Evolutionary conservation across 208 protist genomes (phyloP).

Genomic region (Wallacemonas sp.): DNA sequence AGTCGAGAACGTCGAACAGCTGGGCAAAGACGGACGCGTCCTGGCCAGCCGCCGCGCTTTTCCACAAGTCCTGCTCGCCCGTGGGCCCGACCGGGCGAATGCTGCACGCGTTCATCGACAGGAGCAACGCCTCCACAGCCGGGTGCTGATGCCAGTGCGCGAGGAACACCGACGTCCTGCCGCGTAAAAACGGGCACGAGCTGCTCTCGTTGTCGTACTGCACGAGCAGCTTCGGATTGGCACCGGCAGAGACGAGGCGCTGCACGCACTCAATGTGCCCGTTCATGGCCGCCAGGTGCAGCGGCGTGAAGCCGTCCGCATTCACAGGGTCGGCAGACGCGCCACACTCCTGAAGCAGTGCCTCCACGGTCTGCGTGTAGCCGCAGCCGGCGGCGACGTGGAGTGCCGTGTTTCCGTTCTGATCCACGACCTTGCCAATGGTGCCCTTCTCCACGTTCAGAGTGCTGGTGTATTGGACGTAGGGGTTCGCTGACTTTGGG

Average conservation of each 20-base stretch:
- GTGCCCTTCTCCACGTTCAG: slow-evolving; percentile 30
- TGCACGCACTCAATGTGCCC: slow-evolving; percentile 44
- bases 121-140: slow-evolving; percentile 15
- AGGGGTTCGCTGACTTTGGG: slow-evolving; percentile 35
- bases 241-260: slow-evolving; percentile 31
- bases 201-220: slow-evolving; percentile 6
- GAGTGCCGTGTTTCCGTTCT: slow-evolving; percentile 38
- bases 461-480: slow-evolving; percentile 27
- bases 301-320: slow-evolving; percentile 35
- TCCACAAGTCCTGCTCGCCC: background rate
- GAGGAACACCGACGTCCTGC: slow-evolving; percentile 47
- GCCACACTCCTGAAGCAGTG: slow-evolving; percentile 43
- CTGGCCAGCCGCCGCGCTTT: slow-evolving; percentile 16
- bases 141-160: slow-evolving; percentile 45
- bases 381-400: slow-evolving; percentile 53
- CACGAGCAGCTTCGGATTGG: slow-evolving; percentile 20
- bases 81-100: background rate
- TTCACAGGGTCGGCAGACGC: slow-evolving; percentile 42
- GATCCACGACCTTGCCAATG: slow-evolving; percentile 20
- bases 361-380: slow-evolving; percentile 23
- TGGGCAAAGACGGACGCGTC: slow-evolving; percentile 22
- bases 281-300: slow-evolving; percentile 44
- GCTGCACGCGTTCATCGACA: background rate
- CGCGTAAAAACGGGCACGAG: slow-evolving; percentile 6
- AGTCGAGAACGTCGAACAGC: slow-evolving; percentile 55